Evolutionary conservation across 23 red algal genomes (phyloP).

Genomic region (Gracilaria caudata): DNA sequence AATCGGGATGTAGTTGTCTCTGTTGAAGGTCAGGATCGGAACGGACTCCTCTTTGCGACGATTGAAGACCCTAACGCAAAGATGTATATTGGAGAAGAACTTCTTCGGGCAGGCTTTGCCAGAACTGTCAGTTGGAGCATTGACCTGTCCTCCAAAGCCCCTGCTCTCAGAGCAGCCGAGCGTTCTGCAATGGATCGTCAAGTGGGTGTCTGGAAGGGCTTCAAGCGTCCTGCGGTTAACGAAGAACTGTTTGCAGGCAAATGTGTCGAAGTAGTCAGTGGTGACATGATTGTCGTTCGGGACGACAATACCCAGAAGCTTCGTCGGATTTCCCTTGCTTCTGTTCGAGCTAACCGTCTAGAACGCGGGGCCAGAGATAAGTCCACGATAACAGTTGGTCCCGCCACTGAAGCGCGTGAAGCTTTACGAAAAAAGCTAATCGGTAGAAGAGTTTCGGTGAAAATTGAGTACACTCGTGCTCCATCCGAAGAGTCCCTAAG

Average conservation of each 20-base stretch:
- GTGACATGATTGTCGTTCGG: slow-evolving; percentile 72
- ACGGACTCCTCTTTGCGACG: slow-evolving; percentile 68
- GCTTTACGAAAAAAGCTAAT: slow-evolving; percentile 68
- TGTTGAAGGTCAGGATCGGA: slow-evolving; percentile 70
- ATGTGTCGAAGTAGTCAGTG: slow-evolving; percentile 69
- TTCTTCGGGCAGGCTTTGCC: slow-evolving; percentile 78
- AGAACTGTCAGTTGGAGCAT: slow-evolving; percentile 84
- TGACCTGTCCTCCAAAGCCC: slow-evolving; percentile 50
- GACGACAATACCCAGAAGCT: slow-evolving; percentile 55
- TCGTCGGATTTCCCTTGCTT: slow-evolving; percentile 66
- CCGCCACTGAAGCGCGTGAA: slow-evolving; percentile 51
- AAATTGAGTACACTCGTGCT: slow-evolving; percentile 66
- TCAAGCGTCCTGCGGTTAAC: slow-evolving; percentile 37
- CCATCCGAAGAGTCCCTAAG: slow-evolving; percentile 46
- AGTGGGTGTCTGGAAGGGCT: slow-evolving; percentile 85
- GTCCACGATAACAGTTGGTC: slow-evolving; percentile 44
- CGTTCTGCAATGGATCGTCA: slow-evolving; percentile 74
- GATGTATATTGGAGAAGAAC: slow-evolving; percentile 82
- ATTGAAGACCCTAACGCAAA: slow-evolving; percentile 63
- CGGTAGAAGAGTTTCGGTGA: slow-evolving; percentile 65
- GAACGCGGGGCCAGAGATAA: slow-evolving; percentile 57
- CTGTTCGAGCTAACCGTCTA: slow-evolving; percentile 64
- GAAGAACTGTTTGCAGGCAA: slow-evolving; percentile 51
- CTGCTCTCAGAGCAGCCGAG: slow-evolving; percentile 68
- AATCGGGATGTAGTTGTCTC: slow-evolving; percentile 70